Percentiles rank a stretch among this genome's conserved stretches.
These are phyloP conservation scores for Salvia sclarea DNA, from an alignment of 305 asterid species.

Conservation along the genomic window DNA sequence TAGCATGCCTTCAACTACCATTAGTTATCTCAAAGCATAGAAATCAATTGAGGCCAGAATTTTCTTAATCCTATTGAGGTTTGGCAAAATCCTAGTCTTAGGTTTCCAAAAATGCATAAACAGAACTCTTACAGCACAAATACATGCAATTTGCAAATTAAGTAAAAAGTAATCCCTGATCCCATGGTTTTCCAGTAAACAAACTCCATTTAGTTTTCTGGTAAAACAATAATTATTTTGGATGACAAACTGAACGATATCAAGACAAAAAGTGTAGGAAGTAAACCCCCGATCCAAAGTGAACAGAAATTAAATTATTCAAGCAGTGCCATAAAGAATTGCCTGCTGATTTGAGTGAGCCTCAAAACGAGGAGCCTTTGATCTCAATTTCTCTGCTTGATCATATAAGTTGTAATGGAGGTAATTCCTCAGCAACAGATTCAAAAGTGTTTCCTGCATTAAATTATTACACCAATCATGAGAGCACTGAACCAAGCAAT, in stretches of 20 bases:
- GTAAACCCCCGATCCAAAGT: slow-evolving; percentile 1
- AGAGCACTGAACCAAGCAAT: slow-evolving; percentile 8
- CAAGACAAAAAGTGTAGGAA: slow-evolving; percentile 24
- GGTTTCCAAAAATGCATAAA: background rate
- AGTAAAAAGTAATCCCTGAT: background rate
- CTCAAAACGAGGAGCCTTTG: slow-evolving; percentile 68
- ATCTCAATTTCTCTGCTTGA: slow-evolving; percentile 70
- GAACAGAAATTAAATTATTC: slow-evolving; percentile 7
- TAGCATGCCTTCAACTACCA: background rate
- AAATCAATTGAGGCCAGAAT: background rate
- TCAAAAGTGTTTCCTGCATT: slow-evolving; percentile 65
- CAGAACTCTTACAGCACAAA: background rate
- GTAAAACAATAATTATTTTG: background rate
- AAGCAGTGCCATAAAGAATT: slow-evolving; percentile 32
- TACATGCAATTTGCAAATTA: background rate
- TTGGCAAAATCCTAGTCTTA: background rate
- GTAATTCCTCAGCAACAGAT: slow-evolving; percentile 63
- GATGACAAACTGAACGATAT: background rate
- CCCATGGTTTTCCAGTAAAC: background rate
- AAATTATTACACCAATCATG: slow-evolving; percentile 16
- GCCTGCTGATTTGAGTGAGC: slow-evolving; percentile 77
- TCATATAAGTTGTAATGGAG: slow-evolving; percentile 71
- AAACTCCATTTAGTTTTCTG: background rate
- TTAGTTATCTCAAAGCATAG: background rate
- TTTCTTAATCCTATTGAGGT: background rate